Evolutionary conservation across 106 monocot genomes (phyloP).

Genomic region (Phalaenopsis aphrodite): DNA sequence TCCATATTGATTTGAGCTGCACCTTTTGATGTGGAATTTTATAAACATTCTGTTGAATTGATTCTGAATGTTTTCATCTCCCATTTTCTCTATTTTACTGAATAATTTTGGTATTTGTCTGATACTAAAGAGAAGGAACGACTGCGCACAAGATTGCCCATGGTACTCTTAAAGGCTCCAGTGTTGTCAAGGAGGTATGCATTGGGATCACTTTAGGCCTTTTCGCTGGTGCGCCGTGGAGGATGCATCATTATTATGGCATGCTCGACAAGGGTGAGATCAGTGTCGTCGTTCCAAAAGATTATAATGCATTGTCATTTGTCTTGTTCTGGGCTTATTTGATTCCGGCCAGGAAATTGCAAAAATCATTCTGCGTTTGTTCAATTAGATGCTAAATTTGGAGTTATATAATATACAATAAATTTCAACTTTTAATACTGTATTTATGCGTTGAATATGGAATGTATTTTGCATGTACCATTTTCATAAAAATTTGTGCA

Average conservation of each 20-base stretch:
- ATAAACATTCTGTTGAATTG: too few species aligned
- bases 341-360: neutral
- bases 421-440: neutral
- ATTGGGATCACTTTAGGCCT: constrained; percentile 19
- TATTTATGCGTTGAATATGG: constrained; percentile 2
- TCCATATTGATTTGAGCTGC: too few species aligned
- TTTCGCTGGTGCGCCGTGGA: constrained; percentile 17
- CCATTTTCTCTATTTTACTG: too few species aligned
- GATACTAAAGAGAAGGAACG: constrained; percentile 1
- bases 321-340: neutral
- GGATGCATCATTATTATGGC: constrained; percentile 23
- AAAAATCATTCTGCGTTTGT: neutral
- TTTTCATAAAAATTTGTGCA: neutral
- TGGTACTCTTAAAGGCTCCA: constrained; percentile 18
- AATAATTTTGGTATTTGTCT: neutral
- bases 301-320: neutral
- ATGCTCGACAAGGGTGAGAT: constrained; percentile 26
- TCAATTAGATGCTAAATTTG: too few species aligned
- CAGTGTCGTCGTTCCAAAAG: constrained; percentile 15
- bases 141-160: constrained; percentile 18
- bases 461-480: neutral
- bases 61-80: too few species aligned
- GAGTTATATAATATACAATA: neutral
- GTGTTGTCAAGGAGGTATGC: constrained; percentile 19
- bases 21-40: too few species aligned